Base-by-base conservation (phyloP, 1,139 yeast genomes). In the Geotrichum aggregatum region DNA sequence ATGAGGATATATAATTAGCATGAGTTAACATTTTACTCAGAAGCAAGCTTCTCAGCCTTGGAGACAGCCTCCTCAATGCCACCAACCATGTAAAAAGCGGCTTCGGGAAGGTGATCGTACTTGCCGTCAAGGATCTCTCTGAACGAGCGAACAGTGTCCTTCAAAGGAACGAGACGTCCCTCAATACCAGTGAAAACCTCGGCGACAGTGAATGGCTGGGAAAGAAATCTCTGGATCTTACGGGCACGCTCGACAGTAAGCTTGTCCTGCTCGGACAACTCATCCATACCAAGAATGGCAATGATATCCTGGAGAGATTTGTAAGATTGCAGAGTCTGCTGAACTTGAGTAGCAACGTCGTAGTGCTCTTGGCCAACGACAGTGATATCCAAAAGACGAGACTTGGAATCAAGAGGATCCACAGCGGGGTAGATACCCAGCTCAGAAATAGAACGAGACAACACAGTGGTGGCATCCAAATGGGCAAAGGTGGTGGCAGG, bases 211-310 rank as follows among this genome's bases (percentile, higher is more conserved):
- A 92, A 92, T 69, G 98, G 98, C 82, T 92, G 98, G 70, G 98
- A 92, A 76, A 92, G 84, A 95, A 92, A 92, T 82, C 98, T 88
- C 82, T 92, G 98, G 71, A 92, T 88, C 87, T 92, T 92, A 84
- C 98, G 91, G 68, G 98, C 98, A 83, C 98, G 92, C 83, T 92
- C 98, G 76, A 92, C 98, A 63, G 98, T 92, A 74, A 92, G 85
- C 82, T 92, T 92, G 79, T 92, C 98, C 68, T 84, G 78, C 82
- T 92, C 98, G 64, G 98, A 89, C 79, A 92, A 84, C 82, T 92
- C 98, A 78, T 92, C 98, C 98, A 92, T 92, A 91, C 98, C 98
- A 77, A 92, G 87, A 84, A 92, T 92, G 78, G 98, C 98, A 83
- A 92, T 92, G 77, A 92, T 92, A 85, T 92, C 98, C 82, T 92